These are phyloP conservation scores for Lophiostoma macrostomum DNA, from an alignment of 495 filamentous ascomycete genomes.

Conservation along the genomic window DNA sequence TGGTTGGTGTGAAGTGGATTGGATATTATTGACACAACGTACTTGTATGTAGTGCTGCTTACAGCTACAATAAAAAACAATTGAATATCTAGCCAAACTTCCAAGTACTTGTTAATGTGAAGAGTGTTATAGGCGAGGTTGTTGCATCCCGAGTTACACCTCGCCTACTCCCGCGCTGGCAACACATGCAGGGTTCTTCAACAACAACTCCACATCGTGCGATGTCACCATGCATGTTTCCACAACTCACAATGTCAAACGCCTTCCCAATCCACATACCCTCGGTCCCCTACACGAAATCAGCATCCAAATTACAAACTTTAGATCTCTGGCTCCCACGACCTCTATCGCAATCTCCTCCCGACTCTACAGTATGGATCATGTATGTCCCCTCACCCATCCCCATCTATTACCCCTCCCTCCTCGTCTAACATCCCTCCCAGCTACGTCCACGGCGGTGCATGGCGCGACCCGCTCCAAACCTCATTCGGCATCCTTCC, in stretches of 20 bases:
- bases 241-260: not conserved
- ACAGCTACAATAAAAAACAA: not conserved
- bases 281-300: slow-evolving; percentile 19
- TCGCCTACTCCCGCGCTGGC: too few species aligned
- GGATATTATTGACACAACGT: not conserved
- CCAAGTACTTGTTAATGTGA: not conserved
- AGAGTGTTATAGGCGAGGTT: not conserved
- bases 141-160: too few species aligned
- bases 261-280: not conserved
- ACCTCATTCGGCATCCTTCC: slow-evolving; percentile 7
- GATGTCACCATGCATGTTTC: not conserved
- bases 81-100: not conserved
- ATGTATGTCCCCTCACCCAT: slow-evolving; percentile 3
- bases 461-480: slow-evolving; percentile 34
- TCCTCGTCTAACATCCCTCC: not conserved
- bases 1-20: not conserved
- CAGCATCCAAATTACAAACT: slow-evolving; percentile 17
- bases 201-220: too few species aligned
- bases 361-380: slow-evolving; percentile 11
- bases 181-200: too few species aligned
- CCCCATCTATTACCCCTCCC: not conserved
- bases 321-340: slow-evolving; percentile 30
- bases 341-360: slow-evolving; percentile 7
- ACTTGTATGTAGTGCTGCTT: not conserved
- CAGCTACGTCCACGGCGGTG: slow-evolving; percentile 36